These are phyloP conservation scores for Filosporella fistucella DNA, from an alignment of 495 filamentous ascomycete species.

Conservation along the genomic window DNA sequence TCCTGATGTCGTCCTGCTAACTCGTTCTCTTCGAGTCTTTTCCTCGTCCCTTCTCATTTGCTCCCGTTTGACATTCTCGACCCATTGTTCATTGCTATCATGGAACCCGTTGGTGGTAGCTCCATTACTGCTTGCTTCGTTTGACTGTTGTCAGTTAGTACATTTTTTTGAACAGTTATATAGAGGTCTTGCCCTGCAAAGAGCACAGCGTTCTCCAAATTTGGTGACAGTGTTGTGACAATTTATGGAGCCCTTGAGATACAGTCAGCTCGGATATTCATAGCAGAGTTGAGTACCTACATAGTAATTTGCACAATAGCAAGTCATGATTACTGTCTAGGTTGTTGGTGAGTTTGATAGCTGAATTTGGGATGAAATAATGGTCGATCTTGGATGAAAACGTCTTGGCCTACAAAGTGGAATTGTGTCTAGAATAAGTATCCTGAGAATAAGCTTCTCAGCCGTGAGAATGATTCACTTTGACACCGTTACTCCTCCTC, in stretches of 20 bases:
- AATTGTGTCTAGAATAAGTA: not conserved
- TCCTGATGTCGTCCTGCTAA: slow-evolving; percentile 12
- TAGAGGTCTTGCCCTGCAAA: slow-evolving; percentile 33
- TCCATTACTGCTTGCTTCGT: not conserved
- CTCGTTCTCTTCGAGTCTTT: slow-evolving; percentile 6
- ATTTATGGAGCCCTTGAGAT: slow-evolving; percentile 32
- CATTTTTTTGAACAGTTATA: not conserved
- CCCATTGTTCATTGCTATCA: slow-evolving; percentile 5
- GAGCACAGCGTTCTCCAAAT: slow-evolving; percentile 41
- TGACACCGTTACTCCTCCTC: not conserved
- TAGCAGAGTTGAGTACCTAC: slow-evolving; percentile 24
- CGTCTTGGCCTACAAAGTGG: not conserved
- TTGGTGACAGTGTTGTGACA: slow-evolving; percentile 39
- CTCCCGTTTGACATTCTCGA: slow-evolving; percentile 6
- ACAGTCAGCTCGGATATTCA: not conserved
- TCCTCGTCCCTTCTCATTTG: slow-evolving; percentile 12
- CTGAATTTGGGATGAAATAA: not conserved
- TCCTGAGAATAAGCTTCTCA: too few relatives aligned
- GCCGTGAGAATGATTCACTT: not conserved
- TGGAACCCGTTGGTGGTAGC: not conserved
- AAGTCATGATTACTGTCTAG: slow-evolving; percentile 28
- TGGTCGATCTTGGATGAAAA: slow-evolving; percentile 3
- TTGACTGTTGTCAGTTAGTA: slow-evolving; percentile 6
- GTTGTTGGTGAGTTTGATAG: not conserved
- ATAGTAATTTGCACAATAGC: slow-evolving; percentile 51